These are phyloP conservation scores for Ceriops tagal DNA, from an alignment of 345 rosid species.

Conservation along the genomic window DNA sequence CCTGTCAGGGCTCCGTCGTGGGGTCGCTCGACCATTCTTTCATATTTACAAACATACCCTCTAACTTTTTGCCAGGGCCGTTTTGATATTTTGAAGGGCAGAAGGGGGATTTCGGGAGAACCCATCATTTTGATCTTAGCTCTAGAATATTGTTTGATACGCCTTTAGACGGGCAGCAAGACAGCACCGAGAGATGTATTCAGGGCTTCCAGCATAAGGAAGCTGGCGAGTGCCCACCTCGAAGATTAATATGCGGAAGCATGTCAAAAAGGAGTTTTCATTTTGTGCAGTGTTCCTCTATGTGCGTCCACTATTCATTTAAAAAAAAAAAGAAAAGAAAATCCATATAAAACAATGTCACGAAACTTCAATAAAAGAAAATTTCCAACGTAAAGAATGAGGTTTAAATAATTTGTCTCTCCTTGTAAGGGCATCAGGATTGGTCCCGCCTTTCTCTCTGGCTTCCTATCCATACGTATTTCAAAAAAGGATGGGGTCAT, in stretches of 20 bases:
- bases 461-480: too few relatives aligned
- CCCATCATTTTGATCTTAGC: slow-evolving; percentile 1
- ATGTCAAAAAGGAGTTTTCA: neutral
- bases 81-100: neutral
- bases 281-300: too few relatives aligned
- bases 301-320: too few relatives aligned
- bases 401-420: too few relatives aligned
- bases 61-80: neutral
- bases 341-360: too few relatives aligned
- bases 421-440: too few relatives aligned
- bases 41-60: slow-evolving; percentile 5
- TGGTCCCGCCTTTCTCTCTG: too few relatives aligned
- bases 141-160: neutral
- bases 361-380: too few relatives aligned
- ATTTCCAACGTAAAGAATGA: too few relatives aligned
- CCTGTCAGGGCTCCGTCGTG: slow-evolving; percentile 5
- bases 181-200: neutral
- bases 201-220: slow-evolving; percentile 2
- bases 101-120: neutral
- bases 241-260: neutral
- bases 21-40: neutral
- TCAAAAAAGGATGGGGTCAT: too few relatives aligned
- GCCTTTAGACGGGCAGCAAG: neutral
- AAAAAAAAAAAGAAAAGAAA: too few relatives aligned
- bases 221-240: neutral